phyloP scores from a whole-genome alignment of 2,329 filamentous ascomycete species.

The Mariannaea sp. region DNA sequence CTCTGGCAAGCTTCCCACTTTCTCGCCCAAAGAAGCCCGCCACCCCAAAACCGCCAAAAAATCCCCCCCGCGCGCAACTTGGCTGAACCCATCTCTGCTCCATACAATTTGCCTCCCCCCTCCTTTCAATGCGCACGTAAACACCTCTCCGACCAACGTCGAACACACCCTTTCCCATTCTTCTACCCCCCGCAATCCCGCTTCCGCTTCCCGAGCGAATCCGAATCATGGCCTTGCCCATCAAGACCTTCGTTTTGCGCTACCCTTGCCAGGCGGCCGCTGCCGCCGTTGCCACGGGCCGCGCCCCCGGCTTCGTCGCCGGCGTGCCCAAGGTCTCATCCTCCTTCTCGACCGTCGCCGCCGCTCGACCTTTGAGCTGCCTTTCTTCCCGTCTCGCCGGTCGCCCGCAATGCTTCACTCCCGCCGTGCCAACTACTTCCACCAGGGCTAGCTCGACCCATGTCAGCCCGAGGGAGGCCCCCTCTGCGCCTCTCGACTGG shows the following conservation, averaged over 20 bases:
- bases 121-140: conserved; percentile 5
- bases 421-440: conserved; percentile 25
- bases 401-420: conserved; percentile 27
- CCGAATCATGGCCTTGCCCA: conserved; percentile 37
- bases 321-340: conserved; percentile 38
- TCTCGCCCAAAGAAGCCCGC: conserved; percentile 2
- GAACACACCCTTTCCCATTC: too few relatives aligned
- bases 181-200: background rate
- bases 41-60: conserved; percentile 27
- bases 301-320: conserved; percentile 31
- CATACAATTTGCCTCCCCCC: background rate
- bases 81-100: conserved; percentile 31
- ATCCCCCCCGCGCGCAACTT: conserved; percentile 23
- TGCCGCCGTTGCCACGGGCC: conserved; percentile 28
- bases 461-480: conserved; percentile 18
- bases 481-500: conserved; percentile 68
- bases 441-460: conserved; percentile 28
- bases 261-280: conserved; percentile 37
- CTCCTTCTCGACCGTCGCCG: conserved; percentile 38
- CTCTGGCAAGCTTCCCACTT: conserved; percentile 29
- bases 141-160: background rate
- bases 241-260: conserved; percentile 43
- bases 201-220: background rate
- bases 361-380: conserved; percentile 28
- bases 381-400: conserved; percentile 25